Evolutionary conservation across 129 eudicot genomes (phyloP), one percentile per base, ranked within the genome.

Genomic region (Chrysanthemum makinoi): DNA sequence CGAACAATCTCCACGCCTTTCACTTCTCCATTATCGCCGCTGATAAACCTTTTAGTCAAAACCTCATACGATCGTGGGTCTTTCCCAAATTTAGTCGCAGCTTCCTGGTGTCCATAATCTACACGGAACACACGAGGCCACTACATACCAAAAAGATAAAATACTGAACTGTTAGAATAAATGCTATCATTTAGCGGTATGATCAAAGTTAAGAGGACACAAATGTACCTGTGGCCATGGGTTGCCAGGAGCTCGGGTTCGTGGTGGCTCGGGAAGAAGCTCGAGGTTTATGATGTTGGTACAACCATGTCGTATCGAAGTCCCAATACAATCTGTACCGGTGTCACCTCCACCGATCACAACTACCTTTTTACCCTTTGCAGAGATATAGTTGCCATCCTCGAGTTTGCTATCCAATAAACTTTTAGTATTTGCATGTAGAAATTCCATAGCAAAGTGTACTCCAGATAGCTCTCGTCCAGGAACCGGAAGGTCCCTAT

Each of bases 261-360:
- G 80, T 56, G 99, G 99, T 72, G 99, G 99, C 83, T 88, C 82
- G 9, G 99, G 97, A 50, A 95, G 99, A 70, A 95, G 97, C 83
- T 95, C 99, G 22, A 95, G 83, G 77, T 95, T 95, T 10, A 95
- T 80, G 49, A 90, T 65, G 78, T 83, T 86, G 30, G 75, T 88
- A 80, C 97, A 95, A 62, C 99, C 99, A 62, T 95, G 99, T 53
- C 99, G 80, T 28, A 95, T 95, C 20, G 97, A 95, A 2, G 97
- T 90, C 39, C 99, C 99, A 2, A 95, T 95, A 77, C 99, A 95
- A 72, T 95, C 99, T 7, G 99, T 95, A 24, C 99, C 99, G 1
- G 99, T 95, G 78, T 95, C 99, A 61, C 99, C 99, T 43, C 99
- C 99, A 78, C 99, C 99, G 47, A 95, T 95, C 16, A 95, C 99